Evolutionary conservation across 441 rosid genomes (phyloP).

Genomic region (Metrosideros polymorpha): DNA sequence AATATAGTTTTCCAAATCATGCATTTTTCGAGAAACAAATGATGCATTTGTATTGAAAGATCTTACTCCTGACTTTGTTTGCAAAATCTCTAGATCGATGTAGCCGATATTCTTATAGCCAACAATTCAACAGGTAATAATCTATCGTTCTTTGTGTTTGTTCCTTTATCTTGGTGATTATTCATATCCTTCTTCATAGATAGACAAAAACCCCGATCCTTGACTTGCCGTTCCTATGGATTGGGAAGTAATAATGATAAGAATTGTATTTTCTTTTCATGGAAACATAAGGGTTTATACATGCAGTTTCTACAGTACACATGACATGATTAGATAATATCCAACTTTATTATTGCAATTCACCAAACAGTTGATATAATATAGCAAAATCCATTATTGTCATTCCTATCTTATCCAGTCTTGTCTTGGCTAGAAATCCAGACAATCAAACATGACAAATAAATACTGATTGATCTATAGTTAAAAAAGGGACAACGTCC

Average conservation of each 20-base stretch:
- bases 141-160: conserved; percentile 3
- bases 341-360: not conserved
- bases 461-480: not conserved
- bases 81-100: conserved; percentile 20
- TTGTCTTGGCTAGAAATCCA: not conserved
- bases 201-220: not conserved
- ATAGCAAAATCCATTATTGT: not conserved
- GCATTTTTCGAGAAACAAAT: no score
- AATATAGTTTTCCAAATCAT: no score
- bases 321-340: not conserved
- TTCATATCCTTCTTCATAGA: not conserved
- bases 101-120: conserved; percentile 32
- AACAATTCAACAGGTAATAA: conserved; percentile 30
- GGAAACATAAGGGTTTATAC: no score
- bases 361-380: not conserved
- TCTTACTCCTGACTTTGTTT: not conserved
- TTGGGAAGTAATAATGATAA: no score
- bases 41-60: no score
- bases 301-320: rapidly evolving
- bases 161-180: not conserved
- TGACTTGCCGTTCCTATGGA: no score
- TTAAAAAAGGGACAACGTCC: not conserved
- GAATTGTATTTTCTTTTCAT: no score
- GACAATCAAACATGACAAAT: not conserved
- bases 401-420: not conserved